phyloP scores from a whole-genome alignment of 805 yeast species.

The Starmerella vitae region DNA sequence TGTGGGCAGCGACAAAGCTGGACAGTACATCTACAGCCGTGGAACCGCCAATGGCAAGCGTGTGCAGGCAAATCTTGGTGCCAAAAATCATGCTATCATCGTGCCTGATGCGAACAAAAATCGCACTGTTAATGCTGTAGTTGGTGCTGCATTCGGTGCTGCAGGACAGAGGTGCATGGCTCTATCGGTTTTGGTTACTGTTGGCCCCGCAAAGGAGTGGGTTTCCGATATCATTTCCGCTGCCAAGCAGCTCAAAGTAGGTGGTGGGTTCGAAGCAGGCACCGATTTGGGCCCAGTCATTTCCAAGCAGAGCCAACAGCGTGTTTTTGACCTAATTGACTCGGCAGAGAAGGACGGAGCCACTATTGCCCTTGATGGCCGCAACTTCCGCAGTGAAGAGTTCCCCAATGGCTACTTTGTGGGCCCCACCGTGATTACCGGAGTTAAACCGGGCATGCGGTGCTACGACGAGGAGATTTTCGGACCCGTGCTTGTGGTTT shows the following conservation, averaged over 20 bases:
- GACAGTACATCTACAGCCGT: slow-evolving; percentile 53
- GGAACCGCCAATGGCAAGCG: slow-evolving; percentile 59
- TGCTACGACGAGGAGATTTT: slow-evolving; percentile 64
- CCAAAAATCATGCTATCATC: slow-evolving; percentile 63
- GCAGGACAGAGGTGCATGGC: slow-evolving; percentile 82
- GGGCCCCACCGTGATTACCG: slow-evolving; percentile 53
- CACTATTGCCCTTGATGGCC: slow-evolving; percentile 48
- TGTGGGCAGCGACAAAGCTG: slow-evolving; percentile 70
- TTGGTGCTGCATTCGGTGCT: slow-evolving; percentile 70
- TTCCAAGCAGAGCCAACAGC: slow-evolving; percentile 42
- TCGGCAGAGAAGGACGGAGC: slow-evolving; percentile 54
- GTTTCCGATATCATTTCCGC: slow-evolving; percentile 43
- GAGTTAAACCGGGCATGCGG: slow-evolving; percentile 53
- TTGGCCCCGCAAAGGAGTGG: slow-evolving; percentile 55
- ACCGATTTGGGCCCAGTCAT: slow-evolving; percentile 64
- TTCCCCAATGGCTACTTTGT: slow-evolving; percentile 55
- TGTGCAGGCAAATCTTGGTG: slow-evolving; percentile 66
- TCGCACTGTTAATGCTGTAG: slow-evolving; percentile 50
- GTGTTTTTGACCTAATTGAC: slow-evolving; percentile 43
- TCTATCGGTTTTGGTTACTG: slow-evolving; percentile 57
- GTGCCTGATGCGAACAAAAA: slow-evolving; percentile 59
- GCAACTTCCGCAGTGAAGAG: slow-evolving; percentile 35
- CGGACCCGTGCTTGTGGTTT: slow-evolving; percentile 59
- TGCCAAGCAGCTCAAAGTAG: slow-evolving; percentile 44
- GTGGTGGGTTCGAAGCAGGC: slow-evolving; percentile 51